Evolutionary conservation across 2,329 filamentous ascomycete species (phyloP).

Genomic region (Lecanosticta acicola): DNA sequence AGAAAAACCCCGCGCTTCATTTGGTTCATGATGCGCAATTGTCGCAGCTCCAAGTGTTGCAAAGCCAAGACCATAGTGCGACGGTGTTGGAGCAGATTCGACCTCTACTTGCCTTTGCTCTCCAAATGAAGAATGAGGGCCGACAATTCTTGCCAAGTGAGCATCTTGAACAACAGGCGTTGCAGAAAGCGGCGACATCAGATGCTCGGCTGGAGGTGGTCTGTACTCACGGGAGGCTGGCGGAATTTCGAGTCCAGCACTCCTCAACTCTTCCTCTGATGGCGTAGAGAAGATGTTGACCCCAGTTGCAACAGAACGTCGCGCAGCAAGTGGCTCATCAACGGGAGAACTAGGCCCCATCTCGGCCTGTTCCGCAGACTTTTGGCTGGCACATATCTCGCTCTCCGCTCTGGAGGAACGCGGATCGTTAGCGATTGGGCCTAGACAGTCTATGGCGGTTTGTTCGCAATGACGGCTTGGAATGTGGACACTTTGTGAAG

Average conservation of each 20-base stretch:
- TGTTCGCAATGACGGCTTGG: slow-evolving; percentile 1
- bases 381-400: too few relatives aligned
- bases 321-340: too few relatives aligned
- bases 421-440: too few relatives aligned
- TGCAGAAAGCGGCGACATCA: slow-evolving; percentile 26
- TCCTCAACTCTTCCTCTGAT: slow-evolving; percentile 23
- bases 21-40: slow-evolving; percentile 6
- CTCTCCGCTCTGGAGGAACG: too few relatives aligned
- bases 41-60: slow-evolving; percentile 16
- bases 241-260: slow-evolving; percentile 1
- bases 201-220: slow-evolving; percentile 9
- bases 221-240: not conserved
- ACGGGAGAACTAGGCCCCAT: too few relatives aligned
- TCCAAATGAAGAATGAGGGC: slow-evolving; percentile 23
- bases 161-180: slow-evolving; percentile 29
- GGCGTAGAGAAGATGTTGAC: slow-evolving; percentile 24
- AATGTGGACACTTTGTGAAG: slow-evolving; percentile 23
- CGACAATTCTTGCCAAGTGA: slow-evolving; percentile 24
- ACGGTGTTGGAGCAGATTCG: slow-evolving; percentile 13
- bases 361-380: too few relatives aligned
- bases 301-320: not conserved
- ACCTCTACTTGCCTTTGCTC: slow-evolving; percentile 25
- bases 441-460: too few relatives aligned
- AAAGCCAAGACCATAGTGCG: slow-evolving; percentile 8
- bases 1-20: not conserved